Evolutionary conservation across 148 eudicot species (phyloP).

Genomic region (Rhododendron kiyosumense): DNA sequence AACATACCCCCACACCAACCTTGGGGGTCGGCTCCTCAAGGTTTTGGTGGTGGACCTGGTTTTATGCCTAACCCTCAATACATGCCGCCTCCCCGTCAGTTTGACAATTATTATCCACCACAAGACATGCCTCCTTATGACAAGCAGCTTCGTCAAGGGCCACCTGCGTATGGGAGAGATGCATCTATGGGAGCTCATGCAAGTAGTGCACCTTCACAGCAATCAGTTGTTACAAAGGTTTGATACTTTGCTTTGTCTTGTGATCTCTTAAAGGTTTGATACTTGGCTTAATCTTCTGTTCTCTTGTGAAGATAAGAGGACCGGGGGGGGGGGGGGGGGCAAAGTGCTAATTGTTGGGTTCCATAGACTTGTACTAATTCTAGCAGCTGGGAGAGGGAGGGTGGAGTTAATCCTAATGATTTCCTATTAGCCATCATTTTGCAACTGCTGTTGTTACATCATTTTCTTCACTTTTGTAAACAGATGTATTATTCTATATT

Average conservation of each 20-base stretch:
- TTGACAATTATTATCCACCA: constrained; percentile 39
- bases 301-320: constrained; percentile 11
- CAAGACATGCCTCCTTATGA: constrained; percentile 32
- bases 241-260: neutral
- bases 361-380: neutral
- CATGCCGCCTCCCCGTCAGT: constrained; percentile 35
- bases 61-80: constrained; percentile 13
- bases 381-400: constrained; percentile 19
- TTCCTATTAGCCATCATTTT: neutral
- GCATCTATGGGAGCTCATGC: constrained; percentile 23
- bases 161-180: constrained; percentile 40
- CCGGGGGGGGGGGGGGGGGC: too few species aligned
- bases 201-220: constrained; percentile 29
- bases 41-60: constrained; percentile 30
- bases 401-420: neutral
- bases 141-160: constrained; percentile 33
- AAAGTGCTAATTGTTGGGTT: constrained; percentile 28
- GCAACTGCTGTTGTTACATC: neutral
- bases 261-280: constrained; percentile 32
- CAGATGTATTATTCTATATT: neutral
- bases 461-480: neutral
- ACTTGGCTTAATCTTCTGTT: neutral
- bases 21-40: constrained; percentile 47
- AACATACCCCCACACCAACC: constrained; percentile 35
- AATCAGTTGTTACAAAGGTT: constrained; percentile 45